phyloP scores from a whole-genome alignment of 257 asterid species.

The Solanum ossicruentum region DNA sequence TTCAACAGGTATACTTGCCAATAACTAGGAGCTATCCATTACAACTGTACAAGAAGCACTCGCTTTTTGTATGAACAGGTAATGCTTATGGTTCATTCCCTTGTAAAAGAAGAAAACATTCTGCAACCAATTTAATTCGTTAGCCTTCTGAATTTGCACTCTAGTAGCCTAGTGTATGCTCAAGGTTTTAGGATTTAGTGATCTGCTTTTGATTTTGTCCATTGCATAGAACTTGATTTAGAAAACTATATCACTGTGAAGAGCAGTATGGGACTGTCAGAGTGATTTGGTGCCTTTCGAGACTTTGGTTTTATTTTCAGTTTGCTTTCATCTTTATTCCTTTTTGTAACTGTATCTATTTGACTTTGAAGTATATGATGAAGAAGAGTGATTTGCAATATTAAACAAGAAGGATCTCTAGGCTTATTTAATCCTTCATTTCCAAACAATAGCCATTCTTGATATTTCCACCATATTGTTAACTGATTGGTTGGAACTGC shows the following conservation, averaged over 20 bases:
- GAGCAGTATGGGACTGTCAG: background rate
- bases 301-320: background rate
- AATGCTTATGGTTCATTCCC: background rate
- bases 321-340: background rate
- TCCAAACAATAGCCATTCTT: background rate
- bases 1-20: background rate
- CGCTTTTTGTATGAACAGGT: background rate
- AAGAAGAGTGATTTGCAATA: background rate
- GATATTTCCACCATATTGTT: background rate
- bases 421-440: background rate
- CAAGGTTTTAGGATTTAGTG: background rate
- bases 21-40: background rate
- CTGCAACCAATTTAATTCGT: background rate
- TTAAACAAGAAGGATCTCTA: background rate
- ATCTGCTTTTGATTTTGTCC: background rate
- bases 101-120: background rate
- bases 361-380: background rate
- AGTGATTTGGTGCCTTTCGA: background rate
- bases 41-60: background rate
- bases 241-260: background rate
- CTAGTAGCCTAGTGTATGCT: background rate
- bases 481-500: background rate
- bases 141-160: background rate
- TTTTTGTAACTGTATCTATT: background rate
- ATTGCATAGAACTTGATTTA: background rate